Conservation (phyloP, 768 basidiomycete species). For the Suillus tomentosus region DNA sequence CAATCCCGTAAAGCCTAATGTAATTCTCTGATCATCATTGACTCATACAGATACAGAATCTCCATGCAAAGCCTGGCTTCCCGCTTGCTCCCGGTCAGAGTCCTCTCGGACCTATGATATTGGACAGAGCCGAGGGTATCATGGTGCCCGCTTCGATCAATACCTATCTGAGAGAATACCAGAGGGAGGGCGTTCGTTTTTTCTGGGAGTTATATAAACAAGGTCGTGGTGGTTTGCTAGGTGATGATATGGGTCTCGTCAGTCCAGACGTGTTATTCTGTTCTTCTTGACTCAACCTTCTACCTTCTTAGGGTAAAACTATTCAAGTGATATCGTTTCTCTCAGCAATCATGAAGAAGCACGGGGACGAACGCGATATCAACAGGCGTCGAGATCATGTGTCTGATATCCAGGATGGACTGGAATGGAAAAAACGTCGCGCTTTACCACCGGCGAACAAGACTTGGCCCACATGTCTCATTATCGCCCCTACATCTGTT, state of each 20-base stretch:
- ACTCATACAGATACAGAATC: conserved; percentile 29
- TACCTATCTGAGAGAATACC: conserved; percentile 86
- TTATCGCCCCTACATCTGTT: conserved; percentile 85
- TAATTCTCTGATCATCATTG: background rate
- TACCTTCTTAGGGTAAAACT: conserved; percentile 69
- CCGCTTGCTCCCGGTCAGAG: conserved; percentile 46
- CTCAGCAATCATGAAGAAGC: conserved; percentile 89
- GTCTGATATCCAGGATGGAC: conserved; percentile 61
- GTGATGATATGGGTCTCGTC: conserved; percentile 94
- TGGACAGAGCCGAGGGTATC: conserved; percentile 49
- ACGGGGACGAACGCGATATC: conserved; percentile 63
- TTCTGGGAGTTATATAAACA: conserved; percentile 73
- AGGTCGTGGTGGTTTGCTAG: conserved; percentile 77
- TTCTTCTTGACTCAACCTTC: conserved; percentile 13
- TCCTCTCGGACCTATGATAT: conserved; percentile 46
- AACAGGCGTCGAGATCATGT: conserved; percentile 67
- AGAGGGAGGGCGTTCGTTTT: conserved; percentile 84
- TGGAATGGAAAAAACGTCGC: conserved; percentile 52
- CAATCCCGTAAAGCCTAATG: conserved; percentile 28
- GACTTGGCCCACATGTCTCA: conserved; percentile 85
- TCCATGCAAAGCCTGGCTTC: conserved; percentile 57
- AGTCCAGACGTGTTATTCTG: conserved; percentile 16
- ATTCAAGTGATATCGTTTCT: conserved; percentile 91
- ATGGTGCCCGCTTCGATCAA: conserved; percentile 74
- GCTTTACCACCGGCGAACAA: conserved; percentile 65